These are phyloP conservation scores for Akanthomyces muscarius DNA, from an alignment of 2,329 filamentous ascomycete species.

Conservation along the genomic window DNA sequence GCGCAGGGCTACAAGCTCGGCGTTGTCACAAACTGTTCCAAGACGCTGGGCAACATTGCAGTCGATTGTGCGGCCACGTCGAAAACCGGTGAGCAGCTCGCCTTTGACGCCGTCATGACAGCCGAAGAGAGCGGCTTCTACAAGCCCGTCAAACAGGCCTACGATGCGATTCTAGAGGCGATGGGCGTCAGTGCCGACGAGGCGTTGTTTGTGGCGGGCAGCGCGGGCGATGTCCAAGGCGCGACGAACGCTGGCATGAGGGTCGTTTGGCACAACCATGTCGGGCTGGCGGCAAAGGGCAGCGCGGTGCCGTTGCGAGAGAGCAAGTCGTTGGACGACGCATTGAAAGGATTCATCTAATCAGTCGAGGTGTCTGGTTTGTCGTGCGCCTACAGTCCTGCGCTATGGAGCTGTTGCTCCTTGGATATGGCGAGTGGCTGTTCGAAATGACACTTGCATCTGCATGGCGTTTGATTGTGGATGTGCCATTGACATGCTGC, in stretches of 20 bases:
- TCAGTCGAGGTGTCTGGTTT: not conserved
- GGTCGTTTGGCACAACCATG: conserved; percentile 37
- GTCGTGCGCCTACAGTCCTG: not conserved
- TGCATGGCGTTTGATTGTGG: not conserved
- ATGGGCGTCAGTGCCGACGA: conserved; percentile 27
- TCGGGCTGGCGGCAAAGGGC: conserved; percentile 27
- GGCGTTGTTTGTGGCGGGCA: conserved; percentile 36
- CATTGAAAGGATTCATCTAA: conserved; percentile 19
- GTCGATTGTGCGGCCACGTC: conserved; percentile 16
- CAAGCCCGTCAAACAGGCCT: conserved; percentile 33
- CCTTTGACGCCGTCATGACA: conserved; percentile 33
- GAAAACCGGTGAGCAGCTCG: conserved; percentile 4
- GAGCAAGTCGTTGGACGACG: conserved; percentile 23
- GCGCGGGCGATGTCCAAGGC: conserved; percentile 37
- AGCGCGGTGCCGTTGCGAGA: conserved; percentile 24
- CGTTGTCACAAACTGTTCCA: conserved; percentile 37
- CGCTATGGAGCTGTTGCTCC: not conserved
- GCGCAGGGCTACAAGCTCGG: conserved; percentile 30
- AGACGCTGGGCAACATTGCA: conserved; percentile 27
- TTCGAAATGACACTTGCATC: not conserved
- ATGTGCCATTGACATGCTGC: not conserved
- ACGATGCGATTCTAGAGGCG: conserved; percentile 27
- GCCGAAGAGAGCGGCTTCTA: conserved; percentile 39
- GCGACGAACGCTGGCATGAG: conserved; percentile 35
- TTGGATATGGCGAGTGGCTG: not conserved